Evolutionary conservation across 1,284 basidiomycete genomes (phyloP).

Genomic region (Grifola frondosa): DNA sequence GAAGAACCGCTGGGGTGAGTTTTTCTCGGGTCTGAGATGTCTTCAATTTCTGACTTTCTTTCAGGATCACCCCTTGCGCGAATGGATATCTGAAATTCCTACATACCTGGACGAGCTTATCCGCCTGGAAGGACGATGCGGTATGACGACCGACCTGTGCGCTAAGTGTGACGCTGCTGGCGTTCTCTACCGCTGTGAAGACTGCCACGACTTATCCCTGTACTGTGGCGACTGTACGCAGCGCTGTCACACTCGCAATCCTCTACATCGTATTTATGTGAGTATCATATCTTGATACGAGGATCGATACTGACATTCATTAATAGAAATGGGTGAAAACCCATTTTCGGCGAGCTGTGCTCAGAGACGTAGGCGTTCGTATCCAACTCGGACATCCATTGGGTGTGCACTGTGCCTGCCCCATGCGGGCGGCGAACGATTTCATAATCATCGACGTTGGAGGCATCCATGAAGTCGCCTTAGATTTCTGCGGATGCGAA

Average conservation of each 20-base stretch:
- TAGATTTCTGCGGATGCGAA: constrained; percentile 7
- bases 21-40: background rate
- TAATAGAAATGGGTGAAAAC: too few relatives aligned
- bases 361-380: too few relatives aligned
- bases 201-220: constrained; percentile 8
- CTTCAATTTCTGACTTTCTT: background rate
- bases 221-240: constrained; percentile 8
- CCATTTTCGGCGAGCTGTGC: too few relatives aligned
- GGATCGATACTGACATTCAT: too few relatives aligned
- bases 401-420: too few relatives aligned
- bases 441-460: background rate
- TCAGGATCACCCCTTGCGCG: constrained; percentile 6
- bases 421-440: too few relatives aligned
- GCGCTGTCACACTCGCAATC: background rate
- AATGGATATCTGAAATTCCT: constrained; percentile 5
- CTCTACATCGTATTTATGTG: constrained; percentile 16
- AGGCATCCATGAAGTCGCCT: background rate
- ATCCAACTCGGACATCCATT: too few relatives aligned
- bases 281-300: too few relatives aligned
- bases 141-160: background rate
- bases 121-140: constrained; percentile 5
- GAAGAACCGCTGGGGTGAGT: constrained; percentile 7
- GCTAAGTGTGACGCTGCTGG: too few relatives aligned
- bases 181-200: constrained; percentile 6
- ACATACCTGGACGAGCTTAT: constrained; percentile 4